Conservation (phyloP, 352 stramenopile species). For the Achlya hypogyna region DNA sequence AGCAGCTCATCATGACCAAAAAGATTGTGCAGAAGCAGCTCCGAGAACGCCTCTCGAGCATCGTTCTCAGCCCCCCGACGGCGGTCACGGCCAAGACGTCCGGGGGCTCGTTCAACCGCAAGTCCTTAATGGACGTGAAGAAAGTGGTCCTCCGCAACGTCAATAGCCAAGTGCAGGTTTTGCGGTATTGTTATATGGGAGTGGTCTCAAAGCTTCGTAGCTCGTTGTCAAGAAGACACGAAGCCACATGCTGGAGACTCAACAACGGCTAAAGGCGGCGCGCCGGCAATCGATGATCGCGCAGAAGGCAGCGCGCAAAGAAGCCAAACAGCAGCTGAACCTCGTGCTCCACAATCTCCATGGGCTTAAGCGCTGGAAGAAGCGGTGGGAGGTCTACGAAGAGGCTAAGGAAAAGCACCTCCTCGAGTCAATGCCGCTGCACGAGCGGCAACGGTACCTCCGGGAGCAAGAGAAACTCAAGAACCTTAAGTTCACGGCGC, state of each 20-base stretch:
- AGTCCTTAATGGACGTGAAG: background rate
- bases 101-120: background rate
- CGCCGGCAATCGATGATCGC: background rate
- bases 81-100: too few relatives aligned
- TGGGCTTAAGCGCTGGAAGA: conserved; percentile 47
- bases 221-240: background rate
- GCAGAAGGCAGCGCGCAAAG: background rate
- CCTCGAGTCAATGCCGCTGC: conserved; percentile 37
- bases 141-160: background rate
- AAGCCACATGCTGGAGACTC: background rate
- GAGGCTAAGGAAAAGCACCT: conserved; percentile 31
- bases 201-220: too few relatives aligned
- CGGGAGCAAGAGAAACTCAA: conserved; percentile 48
- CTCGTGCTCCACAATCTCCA: conserved; percentile 30
- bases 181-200: too few relatives aligned
- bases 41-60: background rate
- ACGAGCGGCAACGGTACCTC: conserved; percentile 49
- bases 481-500: conserved; percentile 48
- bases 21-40: background rate
- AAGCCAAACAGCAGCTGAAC: background rate
- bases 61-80: too few relatives aligned
- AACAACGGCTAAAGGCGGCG: background rate
- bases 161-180: conserved; percentile 7
- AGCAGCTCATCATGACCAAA: background rate
- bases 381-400: conserved; percentile 43